phyloP scores from a whole-genome alignment of 768 basidiomycete species.

The Amanita pseudoporphyria region DNA sequence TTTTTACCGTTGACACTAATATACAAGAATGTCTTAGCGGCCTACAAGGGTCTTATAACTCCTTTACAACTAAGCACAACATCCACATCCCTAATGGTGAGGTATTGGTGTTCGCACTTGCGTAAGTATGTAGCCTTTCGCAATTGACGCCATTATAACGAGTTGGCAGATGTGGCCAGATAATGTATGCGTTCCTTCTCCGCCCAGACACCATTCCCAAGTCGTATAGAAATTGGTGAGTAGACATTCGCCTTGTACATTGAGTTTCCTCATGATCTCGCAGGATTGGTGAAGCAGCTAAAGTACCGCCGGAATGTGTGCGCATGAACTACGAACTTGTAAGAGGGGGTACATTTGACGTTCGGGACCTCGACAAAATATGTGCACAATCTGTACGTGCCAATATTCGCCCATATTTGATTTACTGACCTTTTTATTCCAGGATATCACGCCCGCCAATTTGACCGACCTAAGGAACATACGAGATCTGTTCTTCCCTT shows the following conservation, averaged over 20 bases:
- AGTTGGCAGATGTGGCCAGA: conserved; percentile 63
- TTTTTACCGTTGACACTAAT: background rate
- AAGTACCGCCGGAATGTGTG: conserved; percentile 49
- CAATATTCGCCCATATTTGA: background rate
- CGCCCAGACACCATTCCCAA: conserved; percentile 79
- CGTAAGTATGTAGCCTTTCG: conserved; percentile 30
- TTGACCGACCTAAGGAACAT: conserved; percentile 35
- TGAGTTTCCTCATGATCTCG: background rate
- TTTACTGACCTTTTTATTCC: background rate
- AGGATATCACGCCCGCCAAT: conserved; percentile 50
- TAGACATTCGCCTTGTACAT: background rate
- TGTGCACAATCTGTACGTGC: conserved; percentile 35
- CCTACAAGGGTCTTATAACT: conserved; percentile 83
- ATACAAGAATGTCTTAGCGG: conserved; percentile 38
- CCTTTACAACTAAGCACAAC: conserved; percentile 55
- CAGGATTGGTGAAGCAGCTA: conserved; percentile 68
- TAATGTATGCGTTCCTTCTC: conserved; percentile 69
- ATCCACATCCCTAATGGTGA: conserved; percentile 77
- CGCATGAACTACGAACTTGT: conserved; percentile 54
- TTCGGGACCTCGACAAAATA: conserved; percentile 47
- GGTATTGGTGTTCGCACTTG: conserved; percentile 68
- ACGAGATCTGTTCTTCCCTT: conserved; percentile 27
- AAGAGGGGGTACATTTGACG: conserved; percentile 44
- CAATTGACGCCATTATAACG: background rate
- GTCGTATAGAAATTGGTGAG: conserved; percentile 68